phyloP scores from a whole-genome alignment of 2,329 filamentous ascomycete species.

The Claviceps spartinae region DNA sequence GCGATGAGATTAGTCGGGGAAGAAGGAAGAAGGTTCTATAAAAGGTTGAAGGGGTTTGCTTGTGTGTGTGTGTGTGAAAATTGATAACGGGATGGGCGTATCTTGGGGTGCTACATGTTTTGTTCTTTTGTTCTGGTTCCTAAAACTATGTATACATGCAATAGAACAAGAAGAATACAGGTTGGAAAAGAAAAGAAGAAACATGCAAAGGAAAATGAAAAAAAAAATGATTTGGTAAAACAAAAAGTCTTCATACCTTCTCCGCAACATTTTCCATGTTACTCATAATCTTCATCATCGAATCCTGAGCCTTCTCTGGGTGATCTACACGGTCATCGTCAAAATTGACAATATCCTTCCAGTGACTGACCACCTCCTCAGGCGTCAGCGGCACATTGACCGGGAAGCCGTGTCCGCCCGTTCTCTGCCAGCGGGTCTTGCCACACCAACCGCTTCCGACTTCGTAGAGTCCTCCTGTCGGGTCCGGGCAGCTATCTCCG shows the following conservation, averaged over 20 bases:
- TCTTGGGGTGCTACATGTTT: background rate
- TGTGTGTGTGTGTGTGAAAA: too few species aligned
- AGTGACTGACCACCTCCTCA: slow-evolving; percentile 66
- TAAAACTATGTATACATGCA: slow-evolving; percentile 10
- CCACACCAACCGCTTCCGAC: slow-evolving; percentile 90
- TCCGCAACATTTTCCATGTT: slow-evolving; percentile 71
- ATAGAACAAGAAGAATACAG: slow-evolving; percentile 2
- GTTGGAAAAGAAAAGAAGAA: slow-evolving; percentile 5
- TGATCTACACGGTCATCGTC: slow-evolving; percentile 78
- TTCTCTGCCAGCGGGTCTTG: slow-evolving; percentile 87
- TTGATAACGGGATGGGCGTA: too few species aligned
- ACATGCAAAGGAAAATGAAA: background rate
- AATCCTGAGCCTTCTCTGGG: slow-evolving; percentile 65
- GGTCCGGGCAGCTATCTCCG: slow-evolving; percentile 74
- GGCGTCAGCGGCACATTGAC: slow-evolving; percentile 71
- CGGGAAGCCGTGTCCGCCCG: slow-evolving; percentile 81
- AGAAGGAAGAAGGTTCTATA: too few species aligned
- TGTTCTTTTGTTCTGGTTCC: slow-evolving; percentile 7
- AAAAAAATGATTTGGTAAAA: too few species aligned
- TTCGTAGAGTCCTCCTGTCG: slow-evolving; percentile 83
- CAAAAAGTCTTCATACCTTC: slow-evolving; percentile 39
- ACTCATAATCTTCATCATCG: slow-evolving; percentile 60
- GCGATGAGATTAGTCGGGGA: too few species aligned
- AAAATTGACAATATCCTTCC: slow-evolving; percentile 72
- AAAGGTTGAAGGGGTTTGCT: background rate